Evolutionary conservation across 768 basidiomycete genomes (phyloP).

Genomic region (Chiua virens): DNA sequence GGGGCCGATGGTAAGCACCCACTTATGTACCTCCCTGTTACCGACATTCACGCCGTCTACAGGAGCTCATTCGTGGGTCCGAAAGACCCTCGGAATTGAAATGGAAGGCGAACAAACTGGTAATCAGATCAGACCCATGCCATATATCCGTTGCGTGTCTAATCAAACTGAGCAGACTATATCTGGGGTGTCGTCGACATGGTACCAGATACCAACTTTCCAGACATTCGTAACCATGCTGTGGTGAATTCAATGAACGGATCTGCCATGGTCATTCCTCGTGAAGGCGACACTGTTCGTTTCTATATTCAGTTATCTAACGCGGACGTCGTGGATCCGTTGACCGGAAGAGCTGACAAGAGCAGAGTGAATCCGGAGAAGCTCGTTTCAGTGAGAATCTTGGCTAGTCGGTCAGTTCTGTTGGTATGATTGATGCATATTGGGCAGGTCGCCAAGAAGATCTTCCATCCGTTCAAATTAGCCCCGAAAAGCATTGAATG

Average conservation of each 20-base stretch:
- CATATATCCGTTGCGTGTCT: neutral
- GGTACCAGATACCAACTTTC: conserved; percentile 69
- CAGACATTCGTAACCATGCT: conserved; percentile 66
- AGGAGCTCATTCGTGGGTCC: conserved; percentile 50
- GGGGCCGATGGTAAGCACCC: conserved; percentile 35
- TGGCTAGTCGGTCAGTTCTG: no score
- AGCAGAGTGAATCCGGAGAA: conserved; percentile 47
- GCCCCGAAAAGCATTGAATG: conserved; percentile 54
- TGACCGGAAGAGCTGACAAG: conserved; percentile 54
- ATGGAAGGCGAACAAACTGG: conserved; percentile 51
- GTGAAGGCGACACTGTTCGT: conserved; percentile 66
- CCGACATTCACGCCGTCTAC: neutral
- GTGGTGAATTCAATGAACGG: conserved; percentile 68
- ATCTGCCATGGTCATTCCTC: conserved; percentile 72
- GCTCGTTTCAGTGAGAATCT: conserved; percentile 48
- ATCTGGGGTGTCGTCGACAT: conserved; percentile 85
- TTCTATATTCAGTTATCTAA: conserved; percentile 71
- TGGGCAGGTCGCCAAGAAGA: conserved; percentile 51
- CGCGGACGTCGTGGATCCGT: conserved; percentile 42
- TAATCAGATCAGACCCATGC: neutral
- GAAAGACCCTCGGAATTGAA: conserved; percentile 41
- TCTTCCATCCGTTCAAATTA: conserved; percentile 57
- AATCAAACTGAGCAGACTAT: conserved; percentile 45
- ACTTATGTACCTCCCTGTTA: neutral
- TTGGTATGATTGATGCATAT: neutral